A percentile compares a stretch with the other conserved stretches of the same genome.
Evolutionary conservation across 2,329 filamentous ascomycete genomes (phyloP).

Genomic region (Chaetomiaceae sp.): DNA sequence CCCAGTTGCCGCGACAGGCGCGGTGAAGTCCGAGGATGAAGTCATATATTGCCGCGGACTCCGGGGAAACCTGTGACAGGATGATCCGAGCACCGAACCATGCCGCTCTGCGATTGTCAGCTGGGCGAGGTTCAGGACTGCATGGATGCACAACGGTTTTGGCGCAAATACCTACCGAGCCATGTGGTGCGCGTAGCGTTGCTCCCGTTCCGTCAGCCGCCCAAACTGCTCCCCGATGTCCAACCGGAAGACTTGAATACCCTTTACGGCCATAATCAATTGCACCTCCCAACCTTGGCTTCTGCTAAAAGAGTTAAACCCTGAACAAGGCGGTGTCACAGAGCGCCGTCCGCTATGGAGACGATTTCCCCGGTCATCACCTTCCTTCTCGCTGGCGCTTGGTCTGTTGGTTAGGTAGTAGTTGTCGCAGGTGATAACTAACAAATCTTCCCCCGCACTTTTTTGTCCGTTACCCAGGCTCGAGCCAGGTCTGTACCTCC

Average conservation of each 20-base stretch:
- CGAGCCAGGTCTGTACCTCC: no score
- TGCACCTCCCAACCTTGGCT: no score
- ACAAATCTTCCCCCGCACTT: not conserved
- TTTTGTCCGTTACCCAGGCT: not conserved
- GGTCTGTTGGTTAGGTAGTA: no score
- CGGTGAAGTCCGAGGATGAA: constrained; percentile 50
- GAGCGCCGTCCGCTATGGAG: no score
- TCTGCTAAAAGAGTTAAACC: no score
- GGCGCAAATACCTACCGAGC: not conserved
- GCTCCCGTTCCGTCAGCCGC: not conserved
- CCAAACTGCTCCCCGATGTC: not conserved
- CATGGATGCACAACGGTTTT: not conserved
- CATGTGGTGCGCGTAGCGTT: constrained; percentile 2
- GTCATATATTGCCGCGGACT: constrained; percentile 52
- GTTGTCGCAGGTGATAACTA: no score
- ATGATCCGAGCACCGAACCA: constrained; percentile 51
- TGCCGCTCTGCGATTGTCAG: constrained; percentile 32
- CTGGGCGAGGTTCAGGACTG: not conserved
- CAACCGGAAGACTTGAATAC: not conserved
- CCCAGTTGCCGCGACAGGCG: constrained; percentile 46
- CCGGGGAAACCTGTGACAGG: constrained; percentile 53
- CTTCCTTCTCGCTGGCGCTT: no score
- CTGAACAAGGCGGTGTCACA: no score
- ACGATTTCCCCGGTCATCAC: no score
- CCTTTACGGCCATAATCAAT: not conserved